Evolutionary conservation across 345 rosid species (phyloP), one percentile per base, ranked within the genome.

Genomic region (Brassica incana): DNA sequence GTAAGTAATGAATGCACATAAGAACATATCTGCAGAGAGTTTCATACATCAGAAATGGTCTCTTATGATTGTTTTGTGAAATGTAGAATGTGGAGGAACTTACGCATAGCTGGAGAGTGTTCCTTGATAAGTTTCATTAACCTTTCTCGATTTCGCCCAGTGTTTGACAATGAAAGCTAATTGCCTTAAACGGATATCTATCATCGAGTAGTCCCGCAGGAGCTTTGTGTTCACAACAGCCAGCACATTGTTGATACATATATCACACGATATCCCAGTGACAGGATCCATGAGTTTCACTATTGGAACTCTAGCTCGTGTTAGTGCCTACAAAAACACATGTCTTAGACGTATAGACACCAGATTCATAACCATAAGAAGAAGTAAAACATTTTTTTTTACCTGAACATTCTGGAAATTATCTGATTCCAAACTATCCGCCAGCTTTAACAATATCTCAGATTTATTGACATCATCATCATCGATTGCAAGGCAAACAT

Each of bases 171-270:
- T 88, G 81, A 86, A 93, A 77, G 93, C 97, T 81, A 95, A 77
- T 83, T 95, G 99, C 78, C 86, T 83, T 78, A 93, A 79, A 69
- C 98, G 90, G 60, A 35, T 89, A 91, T 95, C 99, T 67, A 95
- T 88, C 61, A 69, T 85, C 0, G 97, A 87, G 82, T 95, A 95
- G 83, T 93, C 97, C 52, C 86, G 84, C 63, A 95, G 88, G 82
- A 95, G 99, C 87, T 91, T 95, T 36, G 99, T 95, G 85, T 95
- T 95, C 73, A 91, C 94, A 65, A 95, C 98, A 67, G 99, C 99
- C 84, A 93, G 88, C 75, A 89, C 85, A 75, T 95, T 95, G 87
- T 93, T 95, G 83, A 93, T 80, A 85, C 99, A 93, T 75, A 95
- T 93, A 81, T 95, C 98, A 85, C 98, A 90, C n/a, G 96, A 90